Evolutionary conservation across 345 rosid genomes (phyloP), one percentile per base, ranked within the genome.

Genomic region (Pugionium cornutum): DNA sequence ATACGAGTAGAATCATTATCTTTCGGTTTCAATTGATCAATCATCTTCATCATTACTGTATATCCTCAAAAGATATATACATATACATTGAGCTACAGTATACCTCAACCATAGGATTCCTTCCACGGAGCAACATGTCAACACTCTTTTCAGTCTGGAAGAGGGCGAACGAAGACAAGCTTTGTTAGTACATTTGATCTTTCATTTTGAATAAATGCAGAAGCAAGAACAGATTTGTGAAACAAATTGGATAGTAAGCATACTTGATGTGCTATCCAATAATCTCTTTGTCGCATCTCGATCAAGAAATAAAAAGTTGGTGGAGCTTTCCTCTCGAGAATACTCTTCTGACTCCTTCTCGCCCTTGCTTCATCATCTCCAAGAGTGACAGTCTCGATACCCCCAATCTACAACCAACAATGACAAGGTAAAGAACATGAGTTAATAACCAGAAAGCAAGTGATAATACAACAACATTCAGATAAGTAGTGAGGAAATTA

Each of bases 331-430:
- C 96, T 81, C 79, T 86, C 88, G 2, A 83, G 83, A 61, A 86
- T 64, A 54, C 80, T 88, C 80, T 88, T 88, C 66, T 74, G 85
- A 46, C 79, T 73, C 69, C 79, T 78, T 67, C 92, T 83, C 5
- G 76, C 77, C 9, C 84, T 69, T 0, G 92, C 89, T 83, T 86
- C 91, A 65, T 80, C 79, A 44, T 88, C 89, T 47, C 95, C 95
- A 11, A 86, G 76, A 58, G 88, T 79, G 35, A 82, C 92, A 39
- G 82, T 77, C 64, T 69, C 80, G 5, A 84, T 75, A 31, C 92
- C 89, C 6, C 89, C 92, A 69, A 86, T 79, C 92, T 86, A 77
- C 45, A 73, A 73, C 45, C 57, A 54, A 34, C 40, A 59, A 53
- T 1, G n/a, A 31, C 3, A 42, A 34, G 2, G 8, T 5, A 26